Evolutionary conservation across 2,329 filamentous ascomycete genomes (phyloP).

Genomic region (Gliomastix tumulicola): DNA sequence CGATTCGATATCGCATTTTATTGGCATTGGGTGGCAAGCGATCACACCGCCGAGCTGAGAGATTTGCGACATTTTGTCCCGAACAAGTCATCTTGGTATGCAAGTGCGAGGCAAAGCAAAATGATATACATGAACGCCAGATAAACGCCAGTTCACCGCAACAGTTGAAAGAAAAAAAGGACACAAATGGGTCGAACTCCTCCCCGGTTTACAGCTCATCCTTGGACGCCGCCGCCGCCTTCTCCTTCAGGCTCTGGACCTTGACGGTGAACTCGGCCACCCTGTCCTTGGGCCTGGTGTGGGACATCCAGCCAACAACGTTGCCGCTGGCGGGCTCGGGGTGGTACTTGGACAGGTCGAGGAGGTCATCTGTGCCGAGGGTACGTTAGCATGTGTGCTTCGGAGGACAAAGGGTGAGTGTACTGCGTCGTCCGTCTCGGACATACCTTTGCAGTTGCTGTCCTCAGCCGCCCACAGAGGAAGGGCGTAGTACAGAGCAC

Average conservation of each 20-base stretch:
- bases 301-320: conserved; percentile 19
- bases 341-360: conserved; percentile 19
- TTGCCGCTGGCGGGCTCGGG: conserved; percentile 12
- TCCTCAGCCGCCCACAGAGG: conserved; percentile 40
- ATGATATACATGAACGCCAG: no score
- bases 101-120: no score
- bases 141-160: no score
- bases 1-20: no score
- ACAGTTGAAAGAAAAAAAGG: no score
- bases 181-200: no score
- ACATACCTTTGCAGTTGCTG: conserved; percentile 34
- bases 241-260: conserved; percentile 22
- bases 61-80: no score
- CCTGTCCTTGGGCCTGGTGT: conserved; percentile 19
- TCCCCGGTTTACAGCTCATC: conserved; percentile 15
- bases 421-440: no score
- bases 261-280: conserved; percentile 26
- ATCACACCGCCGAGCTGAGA: no score
- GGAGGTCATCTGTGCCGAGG: conserved; percentile 12
- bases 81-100: no score
- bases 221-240: conserved; percentile 9
- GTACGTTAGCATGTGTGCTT: not conserved
- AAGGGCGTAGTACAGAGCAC: conserved; percentile 39
- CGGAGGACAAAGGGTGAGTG: not conserved
- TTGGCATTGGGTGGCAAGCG: no score